Evolutionary conservation across 495 filamentous ascomycete genomes (phyloP).

Genomic region (Xanthoparmelia taractica): DNA sequence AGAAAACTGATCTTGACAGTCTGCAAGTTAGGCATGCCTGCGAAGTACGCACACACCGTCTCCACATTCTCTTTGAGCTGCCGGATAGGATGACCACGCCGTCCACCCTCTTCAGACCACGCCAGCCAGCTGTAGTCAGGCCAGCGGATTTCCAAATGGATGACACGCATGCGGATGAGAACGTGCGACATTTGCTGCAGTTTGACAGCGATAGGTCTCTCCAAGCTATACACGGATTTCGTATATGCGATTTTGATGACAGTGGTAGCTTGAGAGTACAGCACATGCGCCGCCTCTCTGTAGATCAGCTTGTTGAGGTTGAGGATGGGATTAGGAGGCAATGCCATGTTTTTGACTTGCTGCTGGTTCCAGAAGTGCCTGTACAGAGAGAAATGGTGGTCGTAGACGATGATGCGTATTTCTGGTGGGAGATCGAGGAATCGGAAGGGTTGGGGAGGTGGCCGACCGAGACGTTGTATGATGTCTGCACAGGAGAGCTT

Average conservation of each 20-base stretch:
- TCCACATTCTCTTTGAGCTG: not conserved
- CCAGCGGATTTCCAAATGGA: not conserved
- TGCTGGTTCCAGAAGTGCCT: no score
- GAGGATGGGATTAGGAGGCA: not conserved
- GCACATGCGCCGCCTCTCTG: not conserved
- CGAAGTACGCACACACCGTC: not conserved
- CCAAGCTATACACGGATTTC: not conserved
- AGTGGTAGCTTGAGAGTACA: not conserved
- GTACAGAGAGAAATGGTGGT: not conserved
- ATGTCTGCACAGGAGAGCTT: not conserved
- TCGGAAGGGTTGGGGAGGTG: not conserved
- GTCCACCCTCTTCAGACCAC: not conserved
- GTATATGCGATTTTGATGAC: not conserved
- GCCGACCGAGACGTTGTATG: not conserved
- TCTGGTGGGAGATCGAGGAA: slow-evolving; percentile 9
- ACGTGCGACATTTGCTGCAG: not conserved
- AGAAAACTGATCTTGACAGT: not conserved
- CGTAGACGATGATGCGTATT: not conserved
- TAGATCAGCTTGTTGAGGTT: not conserved
- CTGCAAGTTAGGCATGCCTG: not conserved
- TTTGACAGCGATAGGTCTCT: not conserved
- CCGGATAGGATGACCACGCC: not conserved
- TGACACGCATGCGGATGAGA: not conserved
- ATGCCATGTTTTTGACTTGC: not conserved
- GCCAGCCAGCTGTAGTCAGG: not conserved